A percentile compares a stretch with the other conserved stretches of the same genome.
Evolutionary conservation across 2,329 filamentous ascomycete genomes (phyloP).

Genomic region (Basipetospora chlamydospora): DNA sequence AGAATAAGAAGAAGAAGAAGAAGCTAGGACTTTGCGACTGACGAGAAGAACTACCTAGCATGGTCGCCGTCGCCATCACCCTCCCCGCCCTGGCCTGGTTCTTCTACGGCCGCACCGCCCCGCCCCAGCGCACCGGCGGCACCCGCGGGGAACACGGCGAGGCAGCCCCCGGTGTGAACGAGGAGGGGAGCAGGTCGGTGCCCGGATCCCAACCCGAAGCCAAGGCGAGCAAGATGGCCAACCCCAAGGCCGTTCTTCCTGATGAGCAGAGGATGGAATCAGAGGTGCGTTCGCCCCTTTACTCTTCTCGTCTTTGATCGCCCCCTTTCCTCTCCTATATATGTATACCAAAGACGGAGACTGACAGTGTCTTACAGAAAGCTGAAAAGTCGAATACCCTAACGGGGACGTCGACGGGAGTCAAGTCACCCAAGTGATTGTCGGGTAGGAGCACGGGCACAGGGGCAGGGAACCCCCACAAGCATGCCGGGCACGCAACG

Average conservation of each 20-base stretch:
- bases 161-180: neutral
- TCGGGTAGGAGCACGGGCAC: too few species aligned
- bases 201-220: neutral
- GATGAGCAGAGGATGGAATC: slow-evolving; percentile 2
- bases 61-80: neutral
- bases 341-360: neutral
- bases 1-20: too few species aligned
- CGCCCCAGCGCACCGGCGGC: neutral
- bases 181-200: slow-evolving; percentile 4
- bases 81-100: slow-evolving; percentile 6
- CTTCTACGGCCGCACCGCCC: slow-evolving; percentile 1
- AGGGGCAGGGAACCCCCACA: too few species aligned
- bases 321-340: neutral
- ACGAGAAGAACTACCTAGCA: too few species aligned
- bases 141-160: neutral
- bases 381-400: slow-evolving; percentile 2
- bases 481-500: too few species aligned
- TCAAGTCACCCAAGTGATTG: too few species aligned
- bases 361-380: slow-evolving; percentile 2
- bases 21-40: too few species aligned
- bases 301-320: neutral
- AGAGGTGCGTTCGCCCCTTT: neutral
- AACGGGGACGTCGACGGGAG: neutral
- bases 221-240: slow-evolving; percentile 4
- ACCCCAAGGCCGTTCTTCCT: neutral